Conservation (phyloP, 1,284 basidiomycete genomes). For the Psilocybe mexicana region DNA sequence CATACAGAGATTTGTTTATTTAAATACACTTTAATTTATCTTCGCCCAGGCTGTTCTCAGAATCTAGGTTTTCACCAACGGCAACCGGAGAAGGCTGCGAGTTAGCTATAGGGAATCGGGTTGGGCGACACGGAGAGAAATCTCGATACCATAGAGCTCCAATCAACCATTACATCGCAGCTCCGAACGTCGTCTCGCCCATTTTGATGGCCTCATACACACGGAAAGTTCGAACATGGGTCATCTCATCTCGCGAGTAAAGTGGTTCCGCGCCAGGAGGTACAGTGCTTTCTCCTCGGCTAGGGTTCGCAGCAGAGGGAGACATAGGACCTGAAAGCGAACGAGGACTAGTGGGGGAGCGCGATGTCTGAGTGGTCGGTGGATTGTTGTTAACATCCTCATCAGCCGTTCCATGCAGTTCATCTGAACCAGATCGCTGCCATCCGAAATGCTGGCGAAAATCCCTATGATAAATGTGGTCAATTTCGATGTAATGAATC, state of each 20-base stretch:
- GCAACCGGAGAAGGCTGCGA: too few relatives aligned
- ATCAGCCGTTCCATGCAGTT: conserved; percentile 14
- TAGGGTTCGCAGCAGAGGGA: background rate
- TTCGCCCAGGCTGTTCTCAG: too few relatives aligned
- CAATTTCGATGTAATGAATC: too few relatives aligned
- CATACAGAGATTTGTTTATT: too few relatives aligned
- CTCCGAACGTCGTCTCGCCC: conserved; percentile 23
- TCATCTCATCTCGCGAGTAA: conserved; percentile 34
- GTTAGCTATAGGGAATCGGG: too few relatives aligned
- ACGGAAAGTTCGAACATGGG: conserved; percentile 38
- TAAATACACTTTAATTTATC: too few relatives aligned
- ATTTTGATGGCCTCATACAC: conserved; percentile 41
- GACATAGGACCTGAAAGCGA: background rate
- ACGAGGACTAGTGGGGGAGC: background rate
- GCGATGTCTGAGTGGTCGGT: conserved; percentile 3
- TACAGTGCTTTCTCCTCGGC: background rate
- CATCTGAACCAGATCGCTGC: conserved; percentile 13
- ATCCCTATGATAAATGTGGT: conserved; percentile 19
- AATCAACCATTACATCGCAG: conserved; percentile 1
- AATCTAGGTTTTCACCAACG: too few relatives aligned
- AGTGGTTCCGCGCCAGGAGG: conserved; percentile 23
- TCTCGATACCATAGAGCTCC: background rate
- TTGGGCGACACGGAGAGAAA: too few relatives aligned
- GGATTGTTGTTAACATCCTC: conserved; percentile 3
- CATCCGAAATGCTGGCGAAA: conserved; percentile 29